These are phyloP conservation scores for Calonectria pseudoturangicola DNA, from an alignment of 2,329 filamentous ascomycete genomes.

Conservation along the genomic window DNA sequence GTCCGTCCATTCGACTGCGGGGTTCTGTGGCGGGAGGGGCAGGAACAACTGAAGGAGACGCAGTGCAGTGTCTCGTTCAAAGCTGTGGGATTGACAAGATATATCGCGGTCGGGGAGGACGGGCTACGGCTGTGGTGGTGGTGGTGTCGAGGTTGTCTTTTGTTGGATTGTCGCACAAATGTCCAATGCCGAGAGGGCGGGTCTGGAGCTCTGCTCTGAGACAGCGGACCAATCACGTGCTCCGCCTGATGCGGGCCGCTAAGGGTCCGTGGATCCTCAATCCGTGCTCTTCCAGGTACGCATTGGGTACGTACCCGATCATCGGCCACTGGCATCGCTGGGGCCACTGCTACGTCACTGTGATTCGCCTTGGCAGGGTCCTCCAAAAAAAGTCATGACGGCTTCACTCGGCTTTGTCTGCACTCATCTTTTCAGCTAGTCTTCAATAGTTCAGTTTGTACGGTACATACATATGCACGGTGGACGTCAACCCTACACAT, in stretches of 20 bases:
- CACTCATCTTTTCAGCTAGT: not conserved
- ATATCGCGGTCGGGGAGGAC: not conserved
- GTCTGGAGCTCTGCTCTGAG: constrained; percentile 17
- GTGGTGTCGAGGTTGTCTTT: constrained; percentile 14
- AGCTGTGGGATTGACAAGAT: no score
- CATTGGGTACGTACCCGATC: constrained; percentile 16
- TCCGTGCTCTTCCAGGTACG: constrained; percentile 21
- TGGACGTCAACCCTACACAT: not conserved
- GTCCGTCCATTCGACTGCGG: constrained; percentile 20
- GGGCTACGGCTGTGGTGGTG: constrained; percentile 32
- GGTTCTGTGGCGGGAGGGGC: no score
- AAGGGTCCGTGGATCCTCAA: constrained; percentile 26
- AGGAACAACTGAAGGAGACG: no score
- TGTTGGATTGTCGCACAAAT: constrained; percentile 21
- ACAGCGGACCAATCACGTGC: constrained; percentile 16
- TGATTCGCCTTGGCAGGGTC: constrained; percentile 9
- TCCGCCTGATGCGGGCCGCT: constrained; percentile 5
- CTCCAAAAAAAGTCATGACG: constrained; percentile 11
- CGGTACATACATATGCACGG: no score
- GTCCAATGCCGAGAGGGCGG: constrained; percentile 22
- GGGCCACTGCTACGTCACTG: constrained; percentile 5
- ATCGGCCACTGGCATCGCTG: not conserved
- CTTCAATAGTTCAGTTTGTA: not conserved
- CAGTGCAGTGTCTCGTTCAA: no score
- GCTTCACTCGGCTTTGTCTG: constrained; percentile 22